phyloP scores from a whole-genome alignment of 495 filamentous ascomycete genomes.

The Hypoxylon cercidicola region DNA sequence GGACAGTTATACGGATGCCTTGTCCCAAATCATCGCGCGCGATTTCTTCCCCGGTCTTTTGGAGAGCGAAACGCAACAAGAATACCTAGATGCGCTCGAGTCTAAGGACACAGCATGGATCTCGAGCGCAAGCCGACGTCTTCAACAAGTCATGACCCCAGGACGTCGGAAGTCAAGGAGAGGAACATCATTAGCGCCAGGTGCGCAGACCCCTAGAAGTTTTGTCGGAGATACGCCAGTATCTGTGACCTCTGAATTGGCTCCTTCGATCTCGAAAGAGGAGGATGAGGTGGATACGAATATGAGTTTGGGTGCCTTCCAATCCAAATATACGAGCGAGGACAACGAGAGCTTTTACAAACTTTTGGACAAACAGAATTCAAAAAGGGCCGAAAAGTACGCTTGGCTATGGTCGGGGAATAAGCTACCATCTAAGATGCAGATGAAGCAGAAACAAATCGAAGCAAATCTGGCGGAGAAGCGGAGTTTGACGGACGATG shows the following conservation, averaged over 20 bases:
- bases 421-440: conserved; percentile 86
- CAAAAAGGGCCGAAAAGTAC: conserved; percentile 80
- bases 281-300: conserved; percentile 76
- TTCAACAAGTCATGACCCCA: conserved; percentile 86
- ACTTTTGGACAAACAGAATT: conserved; percentile 90
- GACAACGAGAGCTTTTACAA: conserved; percentile 97
- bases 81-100: conserved; percentile 90
- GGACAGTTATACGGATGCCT: conserved; percentile 88
- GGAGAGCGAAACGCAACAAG: conserved; percentile 85
- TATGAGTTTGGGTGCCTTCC: conserved; percentile 85
- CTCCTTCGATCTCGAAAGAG: conserved; percentile 39
- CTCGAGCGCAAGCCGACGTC: conserved; percentile 73
- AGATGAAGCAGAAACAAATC: conserved; percentile 80
- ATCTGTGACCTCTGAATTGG: conserved; percentile 62
- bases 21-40: conserved; percentile 94
- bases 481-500: conserved; percentile 57
- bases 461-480: conserved; percentile 70
- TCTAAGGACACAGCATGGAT: conserved; percentile 90
- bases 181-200: conserved; percentile 46
- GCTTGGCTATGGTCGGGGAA: conserved; percentile 90
- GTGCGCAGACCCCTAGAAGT: conserved; percentile 62
- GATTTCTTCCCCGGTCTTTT: conserved; percentile 96
- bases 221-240: conserved; percentile 74
- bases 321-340: conserved; percentile 93
- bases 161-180: conserved; percentile 61